These are phyloP conservation scores for Mycosphaerella sp. DNA, from an alignment of 2,329 filamentous ascomycete species.

Conservation along the genomic window DNA sequence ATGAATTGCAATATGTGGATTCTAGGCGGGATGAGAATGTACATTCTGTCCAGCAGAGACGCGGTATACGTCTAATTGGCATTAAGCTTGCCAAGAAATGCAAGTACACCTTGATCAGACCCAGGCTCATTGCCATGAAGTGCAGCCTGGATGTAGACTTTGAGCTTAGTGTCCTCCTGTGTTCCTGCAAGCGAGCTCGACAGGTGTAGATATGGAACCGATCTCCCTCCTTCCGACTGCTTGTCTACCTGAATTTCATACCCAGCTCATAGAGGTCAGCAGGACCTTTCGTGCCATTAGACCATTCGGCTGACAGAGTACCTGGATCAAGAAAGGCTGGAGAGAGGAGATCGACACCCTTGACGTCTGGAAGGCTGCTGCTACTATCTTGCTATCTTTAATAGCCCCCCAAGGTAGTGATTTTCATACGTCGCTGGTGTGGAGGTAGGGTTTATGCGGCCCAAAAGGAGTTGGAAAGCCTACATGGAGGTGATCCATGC, in stretches of 20 bases:
- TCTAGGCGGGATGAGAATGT: constrained; percentile 34
- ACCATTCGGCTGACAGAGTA: constrained; percentile 29
- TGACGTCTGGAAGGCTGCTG: constrained; percentile 32
- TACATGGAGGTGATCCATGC: too few relatives aligned
- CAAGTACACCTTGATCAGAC: constrained; percentile 34
- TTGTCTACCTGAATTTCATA: constrained; percentile 28
- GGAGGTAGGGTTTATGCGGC: too few relatives aligned
- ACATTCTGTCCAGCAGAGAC: constrained; percentile 32
- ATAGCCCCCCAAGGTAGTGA: too few relatives aligned
- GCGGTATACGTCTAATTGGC: constrained; percentile 32
- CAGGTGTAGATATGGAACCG: constrained; percentile 32
- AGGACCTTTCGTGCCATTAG: constrained; percentile 31
- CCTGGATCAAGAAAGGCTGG: constrained; percentile 32
- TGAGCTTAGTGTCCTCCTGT: constrained; percentile 19
- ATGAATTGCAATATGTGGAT: constrained; percentile 34
- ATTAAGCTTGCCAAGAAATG: constrained; percentile 34
- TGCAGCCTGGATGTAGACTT: constrained; percentile 34
- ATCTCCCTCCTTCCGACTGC: constrained; percentile 34
- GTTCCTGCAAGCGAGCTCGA: constrained; percentile 2
- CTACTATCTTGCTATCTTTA: constrained; percentile 23
- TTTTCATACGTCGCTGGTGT: constrained; percentile 1
- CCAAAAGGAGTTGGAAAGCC: too few relatives aligned
- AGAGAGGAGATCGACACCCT: constrained; percentile 29
- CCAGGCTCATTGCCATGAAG: constrained; percentile 38
- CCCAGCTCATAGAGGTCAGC: constrained; percentile 28